These are phyloP conservation scores for Hymenoscyphus albidus DNA, from an alignment of 2,329 filamentous ascomycete genomes.

Conservation along the genomic window DNA sequence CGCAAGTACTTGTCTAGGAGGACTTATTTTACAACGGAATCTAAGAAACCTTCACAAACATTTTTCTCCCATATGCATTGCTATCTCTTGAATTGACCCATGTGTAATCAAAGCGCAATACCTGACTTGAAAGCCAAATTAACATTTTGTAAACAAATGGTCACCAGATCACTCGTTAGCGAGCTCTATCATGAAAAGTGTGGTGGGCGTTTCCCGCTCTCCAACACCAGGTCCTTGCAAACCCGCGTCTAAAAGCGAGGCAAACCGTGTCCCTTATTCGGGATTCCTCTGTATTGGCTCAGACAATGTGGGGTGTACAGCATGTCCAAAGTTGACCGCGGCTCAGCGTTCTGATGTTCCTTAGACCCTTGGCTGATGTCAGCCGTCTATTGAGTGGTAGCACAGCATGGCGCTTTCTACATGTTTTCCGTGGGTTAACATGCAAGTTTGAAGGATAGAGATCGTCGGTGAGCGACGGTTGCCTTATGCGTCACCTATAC, in stretches of 20 bases:
- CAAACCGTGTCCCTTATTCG: neutral
- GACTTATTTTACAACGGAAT: neutral
- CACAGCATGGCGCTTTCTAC: neutral
- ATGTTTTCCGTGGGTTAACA: neutral
- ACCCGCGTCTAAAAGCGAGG: neutral
- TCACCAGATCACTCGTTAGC: neutral
- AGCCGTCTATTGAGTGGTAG: neutral
- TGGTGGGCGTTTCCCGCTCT: neutral
- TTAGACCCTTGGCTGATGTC: neutral
- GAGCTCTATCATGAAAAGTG: neutral
- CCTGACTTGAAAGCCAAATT: too few relatives aligned
- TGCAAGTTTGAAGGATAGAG: neutral
- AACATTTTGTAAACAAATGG: neutral
- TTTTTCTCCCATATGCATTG: too few relatives aligned
- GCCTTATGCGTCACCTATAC: neutral
- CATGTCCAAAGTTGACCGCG: neutral
- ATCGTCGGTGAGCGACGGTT: slow-evolving; percentile 1
- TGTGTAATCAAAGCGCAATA: too few relatives aligned
- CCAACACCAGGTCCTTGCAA: neutral
- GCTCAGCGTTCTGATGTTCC: neutral
- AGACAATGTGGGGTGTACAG: neutral
- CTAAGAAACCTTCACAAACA: neutral
- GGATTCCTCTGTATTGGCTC: neutral
- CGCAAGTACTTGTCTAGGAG: neutral
- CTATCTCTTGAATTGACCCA: too few relatives aligned